Evolutionary conservation across 768 basidiomycete genomes (phyloP).

Genomic region (Postia placenta): DNA sequence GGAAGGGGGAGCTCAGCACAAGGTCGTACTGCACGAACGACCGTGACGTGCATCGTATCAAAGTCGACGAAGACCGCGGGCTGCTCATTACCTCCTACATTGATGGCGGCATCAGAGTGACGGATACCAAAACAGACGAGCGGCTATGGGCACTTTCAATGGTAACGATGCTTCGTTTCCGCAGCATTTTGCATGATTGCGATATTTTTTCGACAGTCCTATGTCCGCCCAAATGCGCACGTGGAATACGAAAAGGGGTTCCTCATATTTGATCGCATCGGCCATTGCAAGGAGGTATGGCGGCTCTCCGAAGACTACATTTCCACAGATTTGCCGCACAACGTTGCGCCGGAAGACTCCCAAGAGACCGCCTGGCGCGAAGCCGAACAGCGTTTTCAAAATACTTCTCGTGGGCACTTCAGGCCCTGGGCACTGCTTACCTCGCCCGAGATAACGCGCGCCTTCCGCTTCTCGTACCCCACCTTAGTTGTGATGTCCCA

Average conservation of each 20-base stretch:
- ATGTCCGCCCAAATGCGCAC: conserved; percentile 56
- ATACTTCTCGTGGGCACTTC: conserved; percentile 44
- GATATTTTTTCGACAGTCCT: conserved; percentile 28
- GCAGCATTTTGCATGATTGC: not conserved
- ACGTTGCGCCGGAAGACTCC: conserved; percentile 17
- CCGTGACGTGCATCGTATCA: conserved; percentile 59
- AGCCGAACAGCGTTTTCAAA: conserved; percentile 13
- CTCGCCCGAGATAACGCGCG: conserved; percentile 37
- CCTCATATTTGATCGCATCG: conserved; percentile 59
- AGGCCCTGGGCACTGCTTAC: conserved; percentile 53
- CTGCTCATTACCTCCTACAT: conserved; percentile 53
- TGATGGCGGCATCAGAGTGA: conserved; percentile 52
- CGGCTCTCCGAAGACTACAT: conserved; percentile 27
- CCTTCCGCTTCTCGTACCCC: conserved; percentile 67
- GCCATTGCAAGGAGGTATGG: conserved; percentile 68
- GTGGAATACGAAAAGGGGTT: conserved; percentile 71
- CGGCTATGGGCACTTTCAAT: conserved; percentile 58
- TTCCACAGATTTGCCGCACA: not conserved
- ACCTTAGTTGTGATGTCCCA: conserved; percentile 46
- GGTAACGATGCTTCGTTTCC: conserved; percentile 39
- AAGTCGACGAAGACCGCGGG: conserved; percentile 60
- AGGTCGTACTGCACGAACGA: conserved; percentile 30
- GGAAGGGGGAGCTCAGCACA: conserved; percentile 36
- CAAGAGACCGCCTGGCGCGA: conserved; percentile 19
- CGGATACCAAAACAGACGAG: conserved; percentile 41